phyloP scores from a whole-genome alignment of 2,329 filamentous ascomycete species.

The Corinectria fuckeliana region DNA sequence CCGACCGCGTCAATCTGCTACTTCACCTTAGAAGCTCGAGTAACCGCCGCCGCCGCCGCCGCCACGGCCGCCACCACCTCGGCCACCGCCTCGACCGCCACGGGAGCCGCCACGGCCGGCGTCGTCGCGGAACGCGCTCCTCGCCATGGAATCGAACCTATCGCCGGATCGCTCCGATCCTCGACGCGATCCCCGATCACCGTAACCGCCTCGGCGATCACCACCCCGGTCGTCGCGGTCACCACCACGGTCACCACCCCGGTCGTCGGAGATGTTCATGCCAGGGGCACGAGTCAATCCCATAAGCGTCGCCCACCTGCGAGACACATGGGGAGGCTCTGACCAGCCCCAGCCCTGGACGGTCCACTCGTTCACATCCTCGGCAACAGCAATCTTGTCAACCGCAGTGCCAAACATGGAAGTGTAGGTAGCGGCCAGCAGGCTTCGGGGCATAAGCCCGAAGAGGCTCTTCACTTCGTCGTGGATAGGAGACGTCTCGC shows the following conservation, averaged over 20 bases:
- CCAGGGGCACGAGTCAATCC: conserved; percentile 40
- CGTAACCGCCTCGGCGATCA: conserved; percentile 9
- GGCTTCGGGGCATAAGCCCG: conserved; percentile 44
- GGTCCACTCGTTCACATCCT: conserved; percentile 61
- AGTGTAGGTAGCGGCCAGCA: conserved; percentile 56
- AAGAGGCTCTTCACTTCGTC: conserved; percentile 51
- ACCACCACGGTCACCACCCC: conserved; percentile 1
- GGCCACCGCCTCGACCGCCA: conserved; percentile 24
- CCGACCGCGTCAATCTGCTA: not conserved
- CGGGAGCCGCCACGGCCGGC: conserved; percentile 22
- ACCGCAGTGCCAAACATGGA: conserved; percentile 61
- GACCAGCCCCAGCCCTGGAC: conserved; percentile 58
- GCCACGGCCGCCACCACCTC: conserved; percentile 28
- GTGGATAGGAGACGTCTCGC: conserved; percentile 54
- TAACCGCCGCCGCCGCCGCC: conserved; percentile 8
- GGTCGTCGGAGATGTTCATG: conserved; percentile 44
- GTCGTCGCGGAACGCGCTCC: conserved; percentile 36
- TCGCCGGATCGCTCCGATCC: conserved; percentile 22
- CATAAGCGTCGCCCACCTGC: conserved; percentile 39
- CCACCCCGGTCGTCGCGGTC: conserved; percentile 14
- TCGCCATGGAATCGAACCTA: conserved; percentile 38
- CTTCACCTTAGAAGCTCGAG: conserved; percentile 11
- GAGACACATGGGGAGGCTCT: conserved; percentile 50
- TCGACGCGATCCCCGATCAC: conserved; percentile 11
- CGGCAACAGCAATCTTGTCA: conserved; percentile 50